These are phyloP conservation scores for Fraxinus albicans DNA, from an alignment of 305 asterid species.

Conservation along the genomic window DNA sequence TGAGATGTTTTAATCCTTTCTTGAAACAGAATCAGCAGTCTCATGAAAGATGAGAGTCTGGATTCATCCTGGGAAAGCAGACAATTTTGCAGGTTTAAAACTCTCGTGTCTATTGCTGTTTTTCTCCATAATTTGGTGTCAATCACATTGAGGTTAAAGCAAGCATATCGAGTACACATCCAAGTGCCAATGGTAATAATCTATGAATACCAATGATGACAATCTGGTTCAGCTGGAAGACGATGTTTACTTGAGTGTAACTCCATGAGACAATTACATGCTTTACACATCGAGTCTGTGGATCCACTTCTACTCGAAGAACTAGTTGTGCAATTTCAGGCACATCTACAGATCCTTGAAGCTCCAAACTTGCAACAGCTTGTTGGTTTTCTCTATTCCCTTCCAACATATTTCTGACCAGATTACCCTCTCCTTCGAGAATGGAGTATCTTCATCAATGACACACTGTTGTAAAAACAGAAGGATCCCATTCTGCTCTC, in stretches of 20 bases:
- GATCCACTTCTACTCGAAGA: conserved; percentile 73
- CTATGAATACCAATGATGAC: background rate
- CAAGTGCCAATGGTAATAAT: background rate
- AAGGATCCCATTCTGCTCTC: no score
- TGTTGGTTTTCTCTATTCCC: conserved; percentile 66
- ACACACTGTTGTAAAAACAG: conserved; percentile 32
- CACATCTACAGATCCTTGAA: conserved; percentile 62
- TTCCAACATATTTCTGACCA: conserved; percentile 75
- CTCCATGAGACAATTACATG: conserved; percentile 45
- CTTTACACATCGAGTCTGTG: conserved; percentile 63
- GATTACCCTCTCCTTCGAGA: conserved; percentile 86
- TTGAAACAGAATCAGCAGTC: background rate
- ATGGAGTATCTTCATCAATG: conserved; percentile 78
- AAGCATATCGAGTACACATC: background rate
- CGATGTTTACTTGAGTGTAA: background rate
- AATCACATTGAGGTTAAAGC: background rate
- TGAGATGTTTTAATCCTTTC: background rate
- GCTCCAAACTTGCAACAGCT: conserved; percentile 57
- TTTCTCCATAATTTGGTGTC: background rate
- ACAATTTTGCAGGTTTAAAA: background rate
- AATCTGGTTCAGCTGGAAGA: background rate
- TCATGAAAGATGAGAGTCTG: background rate
- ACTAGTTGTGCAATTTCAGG: conserved; percentile 65
- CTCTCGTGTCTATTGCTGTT: background rate
- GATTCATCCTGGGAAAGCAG: background rate